These are phyloP conservation scores for Cordyceps pruinosa DNA, from an alignment of 2,329 filamentous ascomycete genomes.

Conservation along the genomic window DNA sequence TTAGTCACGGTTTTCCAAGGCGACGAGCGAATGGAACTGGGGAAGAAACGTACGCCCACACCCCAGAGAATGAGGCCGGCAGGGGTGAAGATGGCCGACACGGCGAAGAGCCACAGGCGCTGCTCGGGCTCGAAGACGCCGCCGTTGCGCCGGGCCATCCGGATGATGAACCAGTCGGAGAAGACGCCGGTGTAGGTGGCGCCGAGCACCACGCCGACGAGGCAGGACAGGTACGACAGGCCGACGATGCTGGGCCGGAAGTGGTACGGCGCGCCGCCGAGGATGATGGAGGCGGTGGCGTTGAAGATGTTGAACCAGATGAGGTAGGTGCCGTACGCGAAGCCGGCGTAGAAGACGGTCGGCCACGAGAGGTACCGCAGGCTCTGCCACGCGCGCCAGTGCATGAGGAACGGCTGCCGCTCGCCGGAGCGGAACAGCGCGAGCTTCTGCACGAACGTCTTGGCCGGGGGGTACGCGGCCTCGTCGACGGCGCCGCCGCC, in stretches of 20 bases:
- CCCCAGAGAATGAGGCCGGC: constrained; percentile 27
- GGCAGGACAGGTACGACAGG: constrained; percentile 30
- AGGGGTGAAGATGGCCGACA: constrained; percentile 24
- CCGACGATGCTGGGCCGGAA: constrained; percentile 34
- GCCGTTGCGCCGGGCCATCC: constrained; percentile 31
- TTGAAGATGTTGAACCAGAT: constrained; percentile 39
- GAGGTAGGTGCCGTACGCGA: constrained; percentile 35
- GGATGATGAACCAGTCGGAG: constrained; percentile 32
- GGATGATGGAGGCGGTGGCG: constrained; percentile 34
- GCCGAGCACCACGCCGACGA: constrained; percentile 27
- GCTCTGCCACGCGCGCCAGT: constrained; percentile 29
- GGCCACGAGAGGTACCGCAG: constrained; percentile 34
- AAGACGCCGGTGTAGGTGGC: constrained; percentile 26
- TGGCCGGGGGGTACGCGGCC: constrained; percentile 20
- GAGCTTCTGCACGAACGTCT: constrained; percentile 37
- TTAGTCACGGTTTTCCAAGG: background rate
- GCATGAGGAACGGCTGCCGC: constrained; percentile 33
- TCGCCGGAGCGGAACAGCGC: constrained; percentile 20
- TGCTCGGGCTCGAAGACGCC: constrained; percentile 37
- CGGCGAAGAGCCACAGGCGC: constrained; percentile 32
- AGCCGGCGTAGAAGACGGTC: constrained; percentile 35
- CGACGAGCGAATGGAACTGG: background rate
- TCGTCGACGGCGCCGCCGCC: too few species aligned
- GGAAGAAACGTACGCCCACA: constrained; percentile 20
- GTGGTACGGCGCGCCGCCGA: constrained; percentile 31